A percentile compares a stretch with the other conserved stretches of the same genome.
Evolutionary conservation across 768 basidiomycete species (phyloP).

Genomic region (Lyophyllum semitale): DNA sequence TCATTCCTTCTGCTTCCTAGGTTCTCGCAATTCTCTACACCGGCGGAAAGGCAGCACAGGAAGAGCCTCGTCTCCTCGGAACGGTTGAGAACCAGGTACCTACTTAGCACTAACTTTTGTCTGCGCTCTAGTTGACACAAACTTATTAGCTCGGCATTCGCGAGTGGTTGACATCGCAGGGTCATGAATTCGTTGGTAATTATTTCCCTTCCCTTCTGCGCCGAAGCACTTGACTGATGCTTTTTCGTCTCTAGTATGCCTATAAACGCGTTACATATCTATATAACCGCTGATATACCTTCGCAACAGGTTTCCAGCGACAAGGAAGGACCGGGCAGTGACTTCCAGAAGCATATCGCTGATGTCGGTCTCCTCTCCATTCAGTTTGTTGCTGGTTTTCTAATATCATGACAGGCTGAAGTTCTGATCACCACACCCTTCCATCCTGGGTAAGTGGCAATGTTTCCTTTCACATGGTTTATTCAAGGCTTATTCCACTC

Average conservation of each 20-base stretch:
- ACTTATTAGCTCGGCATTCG: conserved; percentile 68
- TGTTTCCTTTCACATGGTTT: neutral
- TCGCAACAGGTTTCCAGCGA: conserved; percentile 63
- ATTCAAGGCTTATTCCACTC: neutral
- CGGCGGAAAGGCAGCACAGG: conserved; percentile 62
- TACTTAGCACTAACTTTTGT: conserved; percentile 5
- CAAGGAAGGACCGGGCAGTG: conserved; percentile 82
- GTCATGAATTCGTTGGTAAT: conserved; percentile 76
- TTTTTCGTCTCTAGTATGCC: conserved; percentile 7
- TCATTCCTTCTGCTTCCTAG: conserved; percentile 30
- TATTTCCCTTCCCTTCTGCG: neutral
- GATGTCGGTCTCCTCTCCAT: conserved; percentile 52
- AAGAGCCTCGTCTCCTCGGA: conserved; percentile 77
- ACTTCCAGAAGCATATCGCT: conserved; percentile 80
- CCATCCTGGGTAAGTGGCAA: conserved; percentile 61
- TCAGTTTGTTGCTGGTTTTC: neutral
- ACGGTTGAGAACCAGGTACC: conserved; percentile 82
- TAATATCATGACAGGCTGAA: conserved; percentile 54
- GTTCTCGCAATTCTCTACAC: conserved; percentile 76
- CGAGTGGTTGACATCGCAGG: conserved; percentile 66
- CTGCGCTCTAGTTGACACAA: conserved; percentile 4
- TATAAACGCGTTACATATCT: neutral
- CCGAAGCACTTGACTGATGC: neutral
- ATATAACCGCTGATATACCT: neutral
- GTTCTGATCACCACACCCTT: conserved; percentile 84